Conservation (phyloP, 129 eudicot species). For the Erigeron canadensis region DNA sequence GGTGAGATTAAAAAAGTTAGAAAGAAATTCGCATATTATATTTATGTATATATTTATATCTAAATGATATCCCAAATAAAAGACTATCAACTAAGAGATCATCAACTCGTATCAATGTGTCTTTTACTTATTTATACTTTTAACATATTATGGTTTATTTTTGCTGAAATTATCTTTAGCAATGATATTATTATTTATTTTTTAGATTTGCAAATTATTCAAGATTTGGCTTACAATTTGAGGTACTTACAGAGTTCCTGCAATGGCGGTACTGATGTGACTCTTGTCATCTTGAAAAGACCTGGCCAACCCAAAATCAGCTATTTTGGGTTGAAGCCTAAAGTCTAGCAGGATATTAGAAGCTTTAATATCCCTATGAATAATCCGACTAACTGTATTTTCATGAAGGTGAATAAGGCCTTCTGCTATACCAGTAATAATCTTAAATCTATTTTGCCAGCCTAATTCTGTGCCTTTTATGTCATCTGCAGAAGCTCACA, state of each 20-base stretch:
- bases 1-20: not conserved
- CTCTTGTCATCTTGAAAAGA: constrained; percentile 80
- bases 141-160: no score
- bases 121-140: no score
- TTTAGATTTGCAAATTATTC: no score
- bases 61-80: no score
- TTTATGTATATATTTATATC: not conserved
- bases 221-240: no score
- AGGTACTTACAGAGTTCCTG: constrained; percentile 70
- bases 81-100: no score
- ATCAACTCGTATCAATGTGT: no score
- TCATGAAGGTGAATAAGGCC: constrained; percentile 89
- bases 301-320: constrained; percentile 89
- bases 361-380: constrained; percentile 79
- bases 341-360: constrained; percentile 72
- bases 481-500: constrained; percentile 43
- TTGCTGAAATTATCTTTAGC: no score
- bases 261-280: constrained; percentile 84
- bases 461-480: constrained; percentile 50
- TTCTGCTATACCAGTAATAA: constrained; percentile 63
- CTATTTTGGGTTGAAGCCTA: constrained; percentile 67
- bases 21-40: not conserved
- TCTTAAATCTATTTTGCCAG: constrained; percentile 75
- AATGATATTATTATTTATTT: no score
- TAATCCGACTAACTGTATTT: constrained; percentile 53